Base-by-base conservation (phyloP, 768 basidiomycete genomes). In the Lactarius psammicola region DNA sequence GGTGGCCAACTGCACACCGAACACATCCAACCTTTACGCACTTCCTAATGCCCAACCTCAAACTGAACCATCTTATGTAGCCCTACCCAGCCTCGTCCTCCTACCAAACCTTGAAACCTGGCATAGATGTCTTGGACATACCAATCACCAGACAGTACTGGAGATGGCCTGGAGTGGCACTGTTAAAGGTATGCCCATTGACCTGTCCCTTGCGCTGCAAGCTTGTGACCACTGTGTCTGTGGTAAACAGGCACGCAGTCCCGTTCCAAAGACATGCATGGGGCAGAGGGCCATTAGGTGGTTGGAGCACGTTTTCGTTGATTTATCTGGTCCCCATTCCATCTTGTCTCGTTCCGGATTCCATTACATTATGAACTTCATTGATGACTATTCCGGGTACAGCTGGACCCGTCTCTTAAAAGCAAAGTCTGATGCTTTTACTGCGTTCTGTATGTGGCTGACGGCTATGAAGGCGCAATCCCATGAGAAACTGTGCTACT, bases 111-210 rank as follows among this genome's bases (percentile, higher is more conserved):
- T 59, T 4, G 58, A 59, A 10, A 59, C 58, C 3, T 59, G 58
- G 58, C 58, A 59, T 18, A 33, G 6, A 7, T 36, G 58, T n/a
- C 40, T 59, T 2, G 58, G 33, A 2, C 58, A 59, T 28, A n/a
- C 36, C 36, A 59, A 59, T 38, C 26, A 59, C 36, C 15, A 38
- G 11, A 44, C 58, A 2, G 38, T 59, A 1, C 8, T 42, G 10
- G 40, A 59, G 34, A 59, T 59, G 58, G 58, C 58, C 40, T 18
- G 34, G 2, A 2, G 2, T 2, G 5, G 20, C 20, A 3, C n/a
- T 31, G 60, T 30, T 4, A 6, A 61, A 57, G 60, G 60, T 61
- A 61, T 61, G 60, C 42, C 42, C 23, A 36, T 49, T 15, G n/a
- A n/a, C n/a, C n/a, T n/a, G n/a, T n/a, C n/a, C n/a, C n/a, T n/a